Percentiles rank a stretch among this genome's conserved stretches.
These are phyloP conservation scores for Pilaira anomala DNA, from an alignment of 192 early-diverging fungal species.

Conservation along the genomic window DNA sequence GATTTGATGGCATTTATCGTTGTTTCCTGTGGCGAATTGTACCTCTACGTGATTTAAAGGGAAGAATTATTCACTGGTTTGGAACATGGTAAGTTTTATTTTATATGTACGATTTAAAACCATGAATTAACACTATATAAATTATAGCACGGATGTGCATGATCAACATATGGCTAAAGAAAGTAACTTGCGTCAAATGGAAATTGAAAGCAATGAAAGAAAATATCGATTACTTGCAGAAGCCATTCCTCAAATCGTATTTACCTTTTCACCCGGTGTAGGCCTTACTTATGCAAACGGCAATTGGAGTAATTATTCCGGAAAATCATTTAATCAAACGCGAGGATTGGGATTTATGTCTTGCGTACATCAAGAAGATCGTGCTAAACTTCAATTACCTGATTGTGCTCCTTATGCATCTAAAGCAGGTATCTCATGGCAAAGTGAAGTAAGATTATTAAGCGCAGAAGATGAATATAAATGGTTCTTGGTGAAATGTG, in stretches of 20 bases:
- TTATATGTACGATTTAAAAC: neutral
- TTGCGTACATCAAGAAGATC: slow-evolving; percentile 53
- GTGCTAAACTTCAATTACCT: slow-evolving; percentile 44
- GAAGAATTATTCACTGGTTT: slow-evolving; percentile 56
- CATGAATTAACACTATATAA: neutral
- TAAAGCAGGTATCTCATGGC: slow-evolving; percentile 40
- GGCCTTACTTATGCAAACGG: slow-evolving; percentile 54
- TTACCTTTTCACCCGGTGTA: slow-evolving; percentile 46
- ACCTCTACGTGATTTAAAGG: slow-evolving; percentile 49
- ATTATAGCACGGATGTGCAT: slow-evolving; percentile 52
- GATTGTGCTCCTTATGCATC: slow-evolving; percentile 29
- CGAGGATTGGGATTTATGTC: slow-evolving; percentile 52
- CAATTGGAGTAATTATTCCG: slow-evolving; percentile 54
- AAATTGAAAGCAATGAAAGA: slow-evolving; percentile 53
- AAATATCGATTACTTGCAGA: slow-evolving; percentile 57
- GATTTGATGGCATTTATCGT: slow-evolving; percentile 55
- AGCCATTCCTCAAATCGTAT: slow-evolving; percentile 60
- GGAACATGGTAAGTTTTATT: slow-evolving; percentile 36
- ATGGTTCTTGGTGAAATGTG: slow-evolving; percentile 59
- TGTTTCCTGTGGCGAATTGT: slow-evolving; percentile 52
- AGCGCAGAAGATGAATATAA: slow-evolving; percentile 42
- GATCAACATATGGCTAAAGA: slow-evolving; percentile 51
- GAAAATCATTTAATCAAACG: slow-evolving; percentile 46
- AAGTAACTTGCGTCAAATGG: slow-evolving; percentile 42
- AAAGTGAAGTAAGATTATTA: slow-evolving; percentile 44